These are phyloP conservation scores for Trichomonascaceae sp. DNA, from an alignment of 1,139 yeast genomes.

Conservation along the genomic window DNA sequence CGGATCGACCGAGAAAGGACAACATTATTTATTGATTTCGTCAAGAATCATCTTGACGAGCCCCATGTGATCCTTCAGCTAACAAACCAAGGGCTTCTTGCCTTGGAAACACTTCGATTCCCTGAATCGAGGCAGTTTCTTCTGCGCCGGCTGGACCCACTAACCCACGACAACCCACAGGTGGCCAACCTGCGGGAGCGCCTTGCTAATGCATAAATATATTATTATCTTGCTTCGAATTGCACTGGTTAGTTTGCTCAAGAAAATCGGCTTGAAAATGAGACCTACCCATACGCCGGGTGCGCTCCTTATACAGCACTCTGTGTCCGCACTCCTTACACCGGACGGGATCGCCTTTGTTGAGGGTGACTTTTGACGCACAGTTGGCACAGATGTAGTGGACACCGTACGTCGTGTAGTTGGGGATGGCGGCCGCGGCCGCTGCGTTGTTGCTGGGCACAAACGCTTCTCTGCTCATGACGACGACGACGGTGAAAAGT, in stretches of 20 bases:
- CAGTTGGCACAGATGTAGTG: constrained; percentile 95
- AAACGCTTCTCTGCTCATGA: constrained; percentile 67
- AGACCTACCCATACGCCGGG: constrained; percentile 71
- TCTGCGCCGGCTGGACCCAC: constrained; percentile 2
- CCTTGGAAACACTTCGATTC: constrained; percentile 4
- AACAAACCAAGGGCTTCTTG: constrained; percentile 1
- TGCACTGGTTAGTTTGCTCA: constrained; percentile 29
- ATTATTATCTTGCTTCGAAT: constrained; percentile 55
- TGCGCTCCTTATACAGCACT: constrained; percentile 91
- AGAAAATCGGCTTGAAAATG: background rate
- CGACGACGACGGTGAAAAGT: too few species aligned
- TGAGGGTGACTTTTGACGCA: constrained; percentile 75
- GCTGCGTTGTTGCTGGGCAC: constrained; percentile 66
- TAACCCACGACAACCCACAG: background rate
- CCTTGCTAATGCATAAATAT: too few species aligned
- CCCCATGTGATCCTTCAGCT: constrained; percentile 1
- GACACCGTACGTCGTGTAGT: constrained; percentile 73
- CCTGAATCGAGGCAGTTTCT: constrained; percentile 6
- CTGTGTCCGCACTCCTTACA: constrained; percentile 98
- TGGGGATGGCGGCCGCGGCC: constrained; percentile 56
- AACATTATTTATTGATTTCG: constrained; percentile 6
- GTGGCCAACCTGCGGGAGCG: too few species aligned
- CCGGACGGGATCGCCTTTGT: constrained; percentile 93
- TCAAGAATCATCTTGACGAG: constrained; percentile 2
- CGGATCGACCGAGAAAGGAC: constrained; percentile 15